Percentiles rank a stretch among this genome's conserved stretches.
phyloP scores from a whole-genome alignment of 345 rosid species.

The Populus pruinosa region DNA sequence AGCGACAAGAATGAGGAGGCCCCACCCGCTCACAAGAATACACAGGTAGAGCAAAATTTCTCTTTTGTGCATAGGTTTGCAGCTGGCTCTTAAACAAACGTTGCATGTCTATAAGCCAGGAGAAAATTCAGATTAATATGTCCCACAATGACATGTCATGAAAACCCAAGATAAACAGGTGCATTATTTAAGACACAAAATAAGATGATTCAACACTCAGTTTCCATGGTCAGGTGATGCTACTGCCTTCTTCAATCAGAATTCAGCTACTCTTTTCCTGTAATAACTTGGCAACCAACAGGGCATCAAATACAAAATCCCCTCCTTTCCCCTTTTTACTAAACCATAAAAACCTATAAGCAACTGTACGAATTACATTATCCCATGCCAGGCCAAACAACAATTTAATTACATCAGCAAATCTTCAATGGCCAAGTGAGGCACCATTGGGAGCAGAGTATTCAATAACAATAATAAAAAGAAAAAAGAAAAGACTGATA shows the following conservation, averaged over 20 bases:
- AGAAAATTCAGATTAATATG: not conserved
- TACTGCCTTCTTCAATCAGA: not conserved
- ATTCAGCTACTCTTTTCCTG: not conserved
- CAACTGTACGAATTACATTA: not conserved
- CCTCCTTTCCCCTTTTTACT: not conserved
- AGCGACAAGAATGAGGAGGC: slow-evolving; percentile 56
- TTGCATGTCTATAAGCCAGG: slow-evolving; percentile 19
- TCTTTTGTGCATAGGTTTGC: slow-evolving; percentile 51
- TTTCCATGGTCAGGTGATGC: not conserved
- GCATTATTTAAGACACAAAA: not conserved
- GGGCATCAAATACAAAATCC: not conserved
- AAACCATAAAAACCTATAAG: not conserved
- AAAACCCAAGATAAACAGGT: not conserved
- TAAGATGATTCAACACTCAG: not conserved
- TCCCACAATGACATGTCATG: not conserved
- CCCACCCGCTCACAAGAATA: slow-evolving; percentile 50
- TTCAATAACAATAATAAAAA: not conserved
- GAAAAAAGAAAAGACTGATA: too few species aligned
- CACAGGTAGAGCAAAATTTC: slow-evolving; percentile 35
- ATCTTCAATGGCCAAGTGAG: not conserved
- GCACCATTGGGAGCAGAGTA: not conserved
- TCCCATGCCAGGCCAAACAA: not conserved
- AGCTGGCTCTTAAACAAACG: slow-evolving; percentile 44
- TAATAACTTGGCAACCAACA: too few species aligned
- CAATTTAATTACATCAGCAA: not conserved